Conservation (phyloP, 768 basidiomycete species). For the Albatrellus ellisii region DNA sequence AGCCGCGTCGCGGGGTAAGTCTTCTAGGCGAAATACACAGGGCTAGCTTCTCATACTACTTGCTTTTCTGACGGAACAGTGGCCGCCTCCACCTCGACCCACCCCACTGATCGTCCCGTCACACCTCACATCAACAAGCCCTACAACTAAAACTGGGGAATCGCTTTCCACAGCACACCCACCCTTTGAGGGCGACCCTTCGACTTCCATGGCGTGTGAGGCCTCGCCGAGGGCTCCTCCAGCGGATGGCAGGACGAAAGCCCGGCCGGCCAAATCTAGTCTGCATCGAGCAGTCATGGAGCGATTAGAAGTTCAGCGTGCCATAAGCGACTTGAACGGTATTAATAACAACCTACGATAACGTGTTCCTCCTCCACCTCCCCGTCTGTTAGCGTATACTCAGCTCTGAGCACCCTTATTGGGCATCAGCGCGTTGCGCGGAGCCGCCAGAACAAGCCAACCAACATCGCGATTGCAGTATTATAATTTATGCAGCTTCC, state of each 20-base stretch:
- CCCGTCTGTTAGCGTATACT: neutral
- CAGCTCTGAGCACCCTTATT: too few species aligned
- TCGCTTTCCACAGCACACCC: too few species aligned
- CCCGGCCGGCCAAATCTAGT: constrained; percentile 31
- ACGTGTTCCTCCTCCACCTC: neutral
- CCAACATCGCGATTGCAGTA: too few species aligned
- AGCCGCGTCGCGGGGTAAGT: constrained; percentile 68
- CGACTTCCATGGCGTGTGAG: neutral
- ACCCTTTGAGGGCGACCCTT: neutral
- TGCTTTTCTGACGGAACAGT: constrained; percentile 27
- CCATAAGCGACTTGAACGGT: constrained; percentile 36
- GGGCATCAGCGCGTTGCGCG: too few species aligned
- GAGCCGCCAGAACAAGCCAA: too few species aligned
- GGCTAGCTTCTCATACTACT: neutral
- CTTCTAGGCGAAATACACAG: neutral
- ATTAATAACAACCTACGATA: neutral
- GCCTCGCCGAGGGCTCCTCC: constrained; percentile 3
- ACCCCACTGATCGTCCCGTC: constrained; percentile 72
- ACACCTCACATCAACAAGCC: constrained; percentile 29
- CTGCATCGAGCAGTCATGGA: constrained; percentile 67
- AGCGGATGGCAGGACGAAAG: constrained; percentile 15
- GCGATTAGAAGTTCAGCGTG: constrained; percentile 59
- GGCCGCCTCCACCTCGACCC: constrained; percentile 72
- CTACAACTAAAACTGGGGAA: neutral
- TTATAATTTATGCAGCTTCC: too few species aligned